Evolutionary conservation across 768 basidiomycete species (phyloP).

Genomic region (Boletus tomentosulus): DNA sequence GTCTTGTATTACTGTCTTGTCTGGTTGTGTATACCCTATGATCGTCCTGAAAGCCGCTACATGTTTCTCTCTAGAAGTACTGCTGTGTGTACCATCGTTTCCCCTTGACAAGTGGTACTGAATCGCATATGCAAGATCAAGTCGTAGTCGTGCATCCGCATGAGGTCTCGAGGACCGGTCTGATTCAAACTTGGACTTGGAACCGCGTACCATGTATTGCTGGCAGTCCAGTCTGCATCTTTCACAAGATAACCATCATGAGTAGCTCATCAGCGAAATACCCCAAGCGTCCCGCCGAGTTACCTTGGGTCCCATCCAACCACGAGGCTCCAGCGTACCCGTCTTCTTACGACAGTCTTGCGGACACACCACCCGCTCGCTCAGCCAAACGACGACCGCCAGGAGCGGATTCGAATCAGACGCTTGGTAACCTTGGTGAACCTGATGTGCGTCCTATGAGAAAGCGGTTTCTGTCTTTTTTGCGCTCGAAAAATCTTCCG

Average conservation of each 20-base stretch:
- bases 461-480: slow-evolving; percentile 14
- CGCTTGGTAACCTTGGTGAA: slow-evolving; percentile 7
- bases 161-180: slow-evolving; percentile 1
- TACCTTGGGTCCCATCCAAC: not conserved
- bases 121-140: not conserved
- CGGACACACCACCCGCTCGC: not conserved
- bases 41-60: slow-evolving; percentile 14
- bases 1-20: slow-evolving; percentile 17
- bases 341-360: not conserved
- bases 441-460: slow-evolving; percentile 2
- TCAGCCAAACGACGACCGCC: not conserved
- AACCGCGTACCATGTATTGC: not conserved
- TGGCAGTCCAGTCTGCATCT: not conserved
- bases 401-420: not conserved
- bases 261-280: slow-evolving; percentile 6
- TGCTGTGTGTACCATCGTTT: slow-evolving; percentile 1
- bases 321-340: not conserved
- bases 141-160: not conserved
- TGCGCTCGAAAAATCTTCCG: slow-evolving; percentile 10
- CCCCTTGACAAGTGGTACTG: not conserved
- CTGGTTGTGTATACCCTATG: slow-evolving; percentile 25
- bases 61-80: slow-evolving; percentile 10
- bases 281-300: not conserved
- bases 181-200: slow-evolving; percentile 13
- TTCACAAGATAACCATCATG: slow-evolving; percentile 4